phyloP scores from a whole-genome alignment of 2,329 filamentous ascomycete species.

The Fusarium globosum region DNA sequence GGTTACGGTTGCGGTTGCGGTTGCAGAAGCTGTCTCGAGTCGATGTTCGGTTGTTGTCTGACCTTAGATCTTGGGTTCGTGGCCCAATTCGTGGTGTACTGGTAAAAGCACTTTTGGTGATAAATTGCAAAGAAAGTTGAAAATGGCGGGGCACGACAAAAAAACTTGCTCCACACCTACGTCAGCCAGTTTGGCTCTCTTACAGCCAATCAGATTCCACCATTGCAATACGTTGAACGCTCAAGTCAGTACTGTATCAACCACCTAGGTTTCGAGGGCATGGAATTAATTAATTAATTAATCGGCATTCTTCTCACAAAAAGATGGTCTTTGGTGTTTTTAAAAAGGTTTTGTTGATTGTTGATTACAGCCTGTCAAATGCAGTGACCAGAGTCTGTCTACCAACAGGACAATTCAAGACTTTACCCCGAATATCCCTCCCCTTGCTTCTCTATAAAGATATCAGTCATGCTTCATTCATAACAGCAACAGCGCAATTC shows the following conservation, averaged over 20 bases:
- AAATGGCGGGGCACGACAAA: conserved; percentile 53
- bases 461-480: conserved; percentile 23
- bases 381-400: conserved; percentile 1
- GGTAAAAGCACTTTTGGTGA: conserved; percentile 36
- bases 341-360: conserved; percentile 22
- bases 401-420: neutral
- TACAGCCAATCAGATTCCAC: conserved; percentile 22
- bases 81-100: conserved; percentile 23
- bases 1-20: conserved; percentile 51
- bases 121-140: conserved; percentile 38
- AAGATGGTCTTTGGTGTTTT: conserved; percentile 2
- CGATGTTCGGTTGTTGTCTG: conserved; percentile 19
- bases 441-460: conserved; percentile 18
- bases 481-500: conserved; percentile 22
- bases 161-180: conserved; percentile 44
- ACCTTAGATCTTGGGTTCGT: conserved; percentile 36
- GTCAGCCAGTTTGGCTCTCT: conserved; percentile 42
- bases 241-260: neutral
- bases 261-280: neutral
- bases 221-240: neutral
- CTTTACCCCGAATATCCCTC: conserved; percentile 9
- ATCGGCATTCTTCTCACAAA: neutral
- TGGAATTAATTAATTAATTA: neutral
- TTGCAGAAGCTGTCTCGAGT: conserved; percentile 23
- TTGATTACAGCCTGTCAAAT: conserved; percentile 21